A percentile compares a stretch with the other conserved stretches of the same genome.
Conservation (phyloP, 2,329 filamentous ascomycete species). For the Tympanopsis confertula region DNA sequence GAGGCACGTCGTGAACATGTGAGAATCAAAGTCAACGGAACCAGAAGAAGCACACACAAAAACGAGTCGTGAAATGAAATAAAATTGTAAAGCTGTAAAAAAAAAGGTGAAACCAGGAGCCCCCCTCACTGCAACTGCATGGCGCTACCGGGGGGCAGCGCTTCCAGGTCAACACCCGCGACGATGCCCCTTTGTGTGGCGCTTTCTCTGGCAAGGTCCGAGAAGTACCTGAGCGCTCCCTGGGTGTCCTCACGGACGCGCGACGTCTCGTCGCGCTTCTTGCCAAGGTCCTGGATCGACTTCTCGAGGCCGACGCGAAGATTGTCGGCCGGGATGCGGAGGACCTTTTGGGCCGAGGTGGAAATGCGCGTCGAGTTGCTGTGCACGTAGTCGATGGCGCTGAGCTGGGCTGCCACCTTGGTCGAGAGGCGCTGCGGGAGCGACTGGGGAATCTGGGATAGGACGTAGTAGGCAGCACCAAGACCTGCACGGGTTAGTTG, state of each 20-base stretch:
- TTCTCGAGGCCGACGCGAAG: conserved; percentile 74
- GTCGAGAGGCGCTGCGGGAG: conserved; percentile 73
- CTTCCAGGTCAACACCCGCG: conserved; percentile 41
- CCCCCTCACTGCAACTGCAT: too few species aligned
- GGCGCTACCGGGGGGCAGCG: conserved; percentile 28
- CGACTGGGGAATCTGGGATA: conserved; percentile 79
- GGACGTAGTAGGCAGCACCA: conserved; percentile 66
- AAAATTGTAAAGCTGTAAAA: too few species aligned
- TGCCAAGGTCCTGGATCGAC: conserved; percentile 71
- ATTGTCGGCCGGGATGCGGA: conserved; percentile 77
- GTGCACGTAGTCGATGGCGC: conserved; percentile 87
- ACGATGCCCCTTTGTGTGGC: conserved; percentile 36
- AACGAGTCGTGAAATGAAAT: too few species aligned
- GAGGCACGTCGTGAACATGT: conserved; percentile 2
- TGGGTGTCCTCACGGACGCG: conserved; percentile 76
- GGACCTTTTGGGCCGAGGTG: conserved; percentile 73
- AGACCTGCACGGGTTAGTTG: conserved; percentile 35
- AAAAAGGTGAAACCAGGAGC: too few species aligned
- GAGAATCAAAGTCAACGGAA: background rate
- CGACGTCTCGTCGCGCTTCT: conserved; percentile 68
- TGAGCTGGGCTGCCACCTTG: conserved; percentile 74
- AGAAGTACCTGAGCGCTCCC: conserved; percentile 80
- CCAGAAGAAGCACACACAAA: too few species aligned
- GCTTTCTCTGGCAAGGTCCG: conserved; percentile 64
- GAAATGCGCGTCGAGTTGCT: conserved; percentile 79